phyloP scores from a whole-genome alignment of 495 filamentous ascomycete genomes.

The Penicillium pancosmium region DNA sequence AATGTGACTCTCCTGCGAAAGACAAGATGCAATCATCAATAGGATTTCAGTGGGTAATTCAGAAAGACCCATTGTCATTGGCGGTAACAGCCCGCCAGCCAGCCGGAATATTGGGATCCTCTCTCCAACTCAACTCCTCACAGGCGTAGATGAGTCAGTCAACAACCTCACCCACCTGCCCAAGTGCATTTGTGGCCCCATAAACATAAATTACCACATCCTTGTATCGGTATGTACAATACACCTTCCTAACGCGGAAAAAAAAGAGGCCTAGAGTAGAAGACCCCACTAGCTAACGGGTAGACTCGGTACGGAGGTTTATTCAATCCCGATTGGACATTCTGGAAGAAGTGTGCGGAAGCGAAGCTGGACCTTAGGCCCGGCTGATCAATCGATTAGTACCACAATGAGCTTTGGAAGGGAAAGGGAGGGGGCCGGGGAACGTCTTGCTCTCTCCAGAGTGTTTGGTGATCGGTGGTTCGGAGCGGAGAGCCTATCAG shows the following conservation, averaged over 20 bases:
- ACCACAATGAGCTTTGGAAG: not conserved
- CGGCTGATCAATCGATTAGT: not conserved
- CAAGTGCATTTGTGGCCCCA: no score
- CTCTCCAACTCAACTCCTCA: no score
- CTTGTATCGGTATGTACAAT: not conserved
- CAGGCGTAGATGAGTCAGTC: no score
- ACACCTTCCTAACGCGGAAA: not conserved
- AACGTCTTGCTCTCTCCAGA: conserved; percentile 8
- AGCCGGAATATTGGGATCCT: no score
- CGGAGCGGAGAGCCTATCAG: conserved; percentile 25
- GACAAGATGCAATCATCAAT: no score
- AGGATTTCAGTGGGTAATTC: no score
- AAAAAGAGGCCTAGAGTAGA: not conserved
- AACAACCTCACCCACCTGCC: no score
- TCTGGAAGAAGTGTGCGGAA: not conserved
- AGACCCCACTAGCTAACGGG: not conserved
- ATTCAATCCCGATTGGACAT: not conserved
- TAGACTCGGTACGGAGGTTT: not conserved
- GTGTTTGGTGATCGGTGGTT: conserved; percentile 21
- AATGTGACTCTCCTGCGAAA: no score
- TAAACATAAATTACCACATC: not conserved
- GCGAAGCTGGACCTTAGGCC: not conserved
- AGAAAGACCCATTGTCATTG: no score
- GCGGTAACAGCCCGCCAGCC: no score
- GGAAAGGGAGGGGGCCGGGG: no score